Percentiles rank a stretch among this genome's conserved stretches.
phyloP scores from a whole-genome alignment of 768 basidiomycete species.

The Trametes cubensis region DNA sequence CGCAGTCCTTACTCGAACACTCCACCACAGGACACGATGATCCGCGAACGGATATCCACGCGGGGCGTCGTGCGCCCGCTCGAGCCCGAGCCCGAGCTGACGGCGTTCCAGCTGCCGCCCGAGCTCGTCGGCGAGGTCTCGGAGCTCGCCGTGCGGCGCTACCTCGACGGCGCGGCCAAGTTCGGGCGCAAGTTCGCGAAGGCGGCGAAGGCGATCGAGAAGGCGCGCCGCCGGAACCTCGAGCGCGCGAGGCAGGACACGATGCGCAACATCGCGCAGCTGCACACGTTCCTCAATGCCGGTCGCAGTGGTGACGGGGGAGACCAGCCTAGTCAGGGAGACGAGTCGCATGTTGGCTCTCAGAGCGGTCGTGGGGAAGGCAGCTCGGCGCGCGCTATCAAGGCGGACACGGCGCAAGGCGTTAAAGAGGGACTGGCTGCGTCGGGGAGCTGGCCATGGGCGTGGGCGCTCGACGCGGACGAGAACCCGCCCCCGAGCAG shows the following conservation, averaged over 20 bases:
- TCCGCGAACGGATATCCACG: slow-evolving; percentile 87
- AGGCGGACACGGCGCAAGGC: slow-evolving; percentile 11
- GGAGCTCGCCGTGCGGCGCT: slow-evolving; percentile 77
- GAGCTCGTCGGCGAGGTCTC: slow-evolving; percentile 75
- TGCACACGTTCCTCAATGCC: slow-evolving; percentile 41
- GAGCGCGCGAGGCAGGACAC: slow-evolving; percentile 67
- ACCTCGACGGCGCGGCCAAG: slow-evolving; percentile 57
- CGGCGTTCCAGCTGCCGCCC: slow-evolving; percentile 63
- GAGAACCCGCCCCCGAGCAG: slow-evolving; percentile 91
- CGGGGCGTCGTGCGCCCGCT: slow-evolving; percentile 81
- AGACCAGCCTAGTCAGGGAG: slow-evolving; percentile 18
- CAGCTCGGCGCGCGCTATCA: slow-evolving; percentile 18
- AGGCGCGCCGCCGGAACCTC: slow-evolving; percentile 64
- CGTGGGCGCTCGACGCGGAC: slow-evolving; percentile 79
- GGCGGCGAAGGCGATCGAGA: slow-evolving; percentile 60
- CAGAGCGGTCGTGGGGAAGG: neutral
- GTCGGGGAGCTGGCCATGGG: slow-evolving; percentile 72
- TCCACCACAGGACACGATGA: slow-evolving; percentile 63
- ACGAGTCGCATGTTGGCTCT: neutral
- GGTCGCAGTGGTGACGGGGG: slow-evolving; percentile 25
- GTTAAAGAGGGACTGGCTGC: slow-evolving; percentile 38
- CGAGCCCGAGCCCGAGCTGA: slow-evolving; percentile 69
- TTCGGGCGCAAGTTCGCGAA: slow-evolving; percentile 72
- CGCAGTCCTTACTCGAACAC: no score
- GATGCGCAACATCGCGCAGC: slow-evolving; percentile 51